Percentiles rank a stretch among this genome's conserved stretches.
Conservation (phyloP, 2,329 filamentous ascomycete species). For the Ophiosphaerella herpotricha region DNA sequence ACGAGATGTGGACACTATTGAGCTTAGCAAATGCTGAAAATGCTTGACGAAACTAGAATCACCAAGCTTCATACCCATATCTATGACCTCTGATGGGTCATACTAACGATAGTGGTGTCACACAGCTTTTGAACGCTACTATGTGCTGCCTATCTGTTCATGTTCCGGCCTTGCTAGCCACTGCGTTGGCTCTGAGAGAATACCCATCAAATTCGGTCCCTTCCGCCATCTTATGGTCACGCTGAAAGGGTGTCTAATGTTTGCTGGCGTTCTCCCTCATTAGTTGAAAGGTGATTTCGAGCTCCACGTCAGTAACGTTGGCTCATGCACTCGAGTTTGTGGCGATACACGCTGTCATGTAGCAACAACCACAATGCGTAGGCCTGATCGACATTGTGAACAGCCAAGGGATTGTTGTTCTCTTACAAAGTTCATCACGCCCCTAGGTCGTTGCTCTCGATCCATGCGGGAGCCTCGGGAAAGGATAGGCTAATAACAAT, state of each 20-base stretch:
- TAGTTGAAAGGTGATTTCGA: slow-evolving; percentile 56
- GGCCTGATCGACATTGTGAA: slow-evolving; percentile 50
- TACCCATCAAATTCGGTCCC: slow-evolving; percentile 60
- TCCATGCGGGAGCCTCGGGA: slow-evolving; percentile 50
- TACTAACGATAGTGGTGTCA: no score
- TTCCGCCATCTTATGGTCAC: slow-evolving; percentile 54
- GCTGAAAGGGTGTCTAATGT: slow-evolving; percentile 38
- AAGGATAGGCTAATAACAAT: slow-evolving; percentile 48
- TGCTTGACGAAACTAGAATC: no score
- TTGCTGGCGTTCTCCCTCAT: slow-evolving; percentile 50
- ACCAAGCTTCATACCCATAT: no score
- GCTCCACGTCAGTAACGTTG: slow-evolving; percentile 43
- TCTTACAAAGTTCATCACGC: slow-evolving; percentile 52
- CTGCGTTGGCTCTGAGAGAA: no score
- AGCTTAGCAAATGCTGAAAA: no score
- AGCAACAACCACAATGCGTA: slow-evolving; percentile 60
- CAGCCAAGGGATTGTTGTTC: slow-evolving; percentile 47
- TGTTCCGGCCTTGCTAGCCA: no score
- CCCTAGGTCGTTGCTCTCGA: slow-evolving; percentile 17
- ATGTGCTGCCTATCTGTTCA: no score
- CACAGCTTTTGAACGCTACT: no score
- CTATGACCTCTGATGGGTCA: no score
- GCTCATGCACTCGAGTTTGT: slow-evolving; percentile 43
- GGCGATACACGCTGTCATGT: slow-evolving; percentile 55
- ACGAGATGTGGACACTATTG: no score